phyloP scores from a whole-genome alignment of 2,329 filamentous ascomycete species.

The Fusarium devonianum region DNA sequence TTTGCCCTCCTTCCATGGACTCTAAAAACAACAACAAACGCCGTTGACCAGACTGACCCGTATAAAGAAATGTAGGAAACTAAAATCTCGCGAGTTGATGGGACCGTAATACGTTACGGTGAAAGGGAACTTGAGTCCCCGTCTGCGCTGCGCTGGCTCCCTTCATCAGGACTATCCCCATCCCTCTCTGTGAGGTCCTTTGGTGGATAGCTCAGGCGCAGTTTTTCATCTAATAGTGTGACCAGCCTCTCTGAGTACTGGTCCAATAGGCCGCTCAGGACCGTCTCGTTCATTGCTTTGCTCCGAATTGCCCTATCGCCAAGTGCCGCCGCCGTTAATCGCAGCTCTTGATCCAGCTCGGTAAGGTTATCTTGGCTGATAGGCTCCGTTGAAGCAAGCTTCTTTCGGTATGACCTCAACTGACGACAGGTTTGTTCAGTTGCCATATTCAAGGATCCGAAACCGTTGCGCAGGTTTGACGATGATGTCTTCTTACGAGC shows the following conservation, averaged over 20 bases:
- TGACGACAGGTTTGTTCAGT: conserved; percentile 71
- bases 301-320: conserved; percentile 63
- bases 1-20: conserved; percentile 28
- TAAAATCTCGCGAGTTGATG: conserved; percentile 24
- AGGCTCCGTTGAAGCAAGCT: conserved; percentile 63
- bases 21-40: conserved; percentile 30
- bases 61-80: conserved; percentile 18
- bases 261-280: conserved; percentile 71
- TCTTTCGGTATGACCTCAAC: conserved; percentile 68
- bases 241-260: conserved; percentile 78
- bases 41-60: conserved; percentile 18
- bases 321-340: conserved; percentile 67
- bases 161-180: conserved; percentile 41
- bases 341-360: conserved; percentile 70
- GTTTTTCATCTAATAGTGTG: conserved; percentile 74
- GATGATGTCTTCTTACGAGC: conserved; percentile 59
- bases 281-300: conserved; percentile 63
- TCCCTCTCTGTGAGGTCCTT: conserved; percentile 40
- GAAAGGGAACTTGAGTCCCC: conserved; percentile 48
- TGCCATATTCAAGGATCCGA: conserved; percentile 66
- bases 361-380: conserved; percentile 65
- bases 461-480: conserved; percentile 57
- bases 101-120: conserved; percentile 29
- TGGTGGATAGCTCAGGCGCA: conserved; percentile 57
- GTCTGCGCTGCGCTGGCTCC: conserved; percentile 45